Percentiles rank a stretch among this genome's conserved stretches.
Conservation (phyloP, 192 early-diverging fungal species). For the Mortierella alpina region DNA sequence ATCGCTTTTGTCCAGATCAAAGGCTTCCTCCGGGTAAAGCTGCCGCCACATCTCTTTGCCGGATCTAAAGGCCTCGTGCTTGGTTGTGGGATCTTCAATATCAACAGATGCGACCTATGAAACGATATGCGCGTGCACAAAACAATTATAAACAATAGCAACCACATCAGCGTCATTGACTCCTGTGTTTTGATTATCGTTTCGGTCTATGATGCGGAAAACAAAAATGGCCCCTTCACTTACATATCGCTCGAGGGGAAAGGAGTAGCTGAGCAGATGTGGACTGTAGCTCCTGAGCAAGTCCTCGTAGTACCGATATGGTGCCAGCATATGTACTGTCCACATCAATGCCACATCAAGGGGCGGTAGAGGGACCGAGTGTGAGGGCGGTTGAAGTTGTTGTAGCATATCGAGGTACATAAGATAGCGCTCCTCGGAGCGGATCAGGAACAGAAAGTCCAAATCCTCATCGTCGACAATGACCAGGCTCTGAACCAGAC, state of each 20-base stretch:
- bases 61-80: constrained; percentile 39
- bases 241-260: constrained; percentile 62
- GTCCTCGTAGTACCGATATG: constrained; percentile 70
- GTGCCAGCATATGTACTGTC: constrained; percentile 70
- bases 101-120: constrained; percentile 52
- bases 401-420: constrained; percentile 61
- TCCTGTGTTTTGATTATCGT: too few species aligned
- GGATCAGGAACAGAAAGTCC: constrained; percentile 61
- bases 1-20: constrained; percentile 46
- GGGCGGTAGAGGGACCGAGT: constrained; percentile 58
- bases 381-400: constrained; percentile 34
- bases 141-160: not conserved
- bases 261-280: constrained; percentile 48
- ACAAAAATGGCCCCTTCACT: not conserved
- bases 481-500: constrained; percentile 44
- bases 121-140: not conserved
- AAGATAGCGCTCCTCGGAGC: constrained; percentile 66
- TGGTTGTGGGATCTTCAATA: constrained; percentile 47
- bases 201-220: not conserved
- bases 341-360: constrained; percentile 72
- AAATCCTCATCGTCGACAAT: constrained; percentile 45
- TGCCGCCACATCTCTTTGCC: constrained; percentile 52
- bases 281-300: constrained; percentile 58
- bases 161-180: too few species aligned
- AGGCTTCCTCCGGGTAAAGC: constrained; percentile 31